Conservation (phyloP, 2,329 filamentous ascomycete species). For the Aureobasidium namibiae region DNA sequence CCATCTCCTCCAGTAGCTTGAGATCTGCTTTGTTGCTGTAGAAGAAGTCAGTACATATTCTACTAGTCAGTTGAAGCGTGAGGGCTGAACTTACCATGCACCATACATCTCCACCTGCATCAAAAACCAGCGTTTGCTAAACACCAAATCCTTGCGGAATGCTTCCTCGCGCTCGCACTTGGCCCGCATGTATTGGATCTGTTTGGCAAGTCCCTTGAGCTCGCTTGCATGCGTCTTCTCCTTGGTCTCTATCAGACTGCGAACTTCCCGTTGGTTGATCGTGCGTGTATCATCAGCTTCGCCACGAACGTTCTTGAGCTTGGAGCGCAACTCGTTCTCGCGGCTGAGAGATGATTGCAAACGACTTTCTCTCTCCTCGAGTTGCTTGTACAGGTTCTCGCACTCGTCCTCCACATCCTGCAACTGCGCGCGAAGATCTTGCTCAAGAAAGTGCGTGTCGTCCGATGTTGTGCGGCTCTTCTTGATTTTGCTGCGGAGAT, state of each 20-base stretch:
- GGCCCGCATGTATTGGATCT: constrained; percentile 85
- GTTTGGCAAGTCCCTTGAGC: constrained; percentile 72
- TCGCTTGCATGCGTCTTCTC: constrained; percentile 66
- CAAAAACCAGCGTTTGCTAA: constrained; percentile 76
- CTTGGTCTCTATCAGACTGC: constrained; percentile 31
- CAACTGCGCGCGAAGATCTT: constrained; percentile 29
- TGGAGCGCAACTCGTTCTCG: constrained; percentile 29
- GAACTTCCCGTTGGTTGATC: constrained; percentile 23
- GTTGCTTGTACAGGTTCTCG: constrained; percentile 28
- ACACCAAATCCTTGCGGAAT: constrained; percentile 72
- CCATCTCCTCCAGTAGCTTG: constrained; percentile 75
- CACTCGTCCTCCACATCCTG: constrained; percentile 34
- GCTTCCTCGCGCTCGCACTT: constrained; percentile 71
- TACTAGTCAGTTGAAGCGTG: neutral
- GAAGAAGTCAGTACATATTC: neutral
- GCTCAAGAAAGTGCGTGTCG: constrained; percentile 28
- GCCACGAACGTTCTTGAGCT: constrained; percentile 21
- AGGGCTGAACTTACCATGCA: constrained; percentile 65
- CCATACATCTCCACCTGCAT: constrained; percentile 75
- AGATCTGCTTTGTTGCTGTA: constrained; percentile 86
- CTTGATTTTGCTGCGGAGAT: constrained; percentile 25
- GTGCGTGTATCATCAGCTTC: constrained; percentile 17
- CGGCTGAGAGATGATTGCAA: constrained; percentile 23
- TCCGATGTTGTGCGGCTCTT: constrained; percentile 19
- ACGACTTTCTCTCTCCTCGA: constrained; percentile 24